Base-by-base conservation (phyloP, 2,329 filamentous ascomycete species). In the Alternaria atra region DNA sequence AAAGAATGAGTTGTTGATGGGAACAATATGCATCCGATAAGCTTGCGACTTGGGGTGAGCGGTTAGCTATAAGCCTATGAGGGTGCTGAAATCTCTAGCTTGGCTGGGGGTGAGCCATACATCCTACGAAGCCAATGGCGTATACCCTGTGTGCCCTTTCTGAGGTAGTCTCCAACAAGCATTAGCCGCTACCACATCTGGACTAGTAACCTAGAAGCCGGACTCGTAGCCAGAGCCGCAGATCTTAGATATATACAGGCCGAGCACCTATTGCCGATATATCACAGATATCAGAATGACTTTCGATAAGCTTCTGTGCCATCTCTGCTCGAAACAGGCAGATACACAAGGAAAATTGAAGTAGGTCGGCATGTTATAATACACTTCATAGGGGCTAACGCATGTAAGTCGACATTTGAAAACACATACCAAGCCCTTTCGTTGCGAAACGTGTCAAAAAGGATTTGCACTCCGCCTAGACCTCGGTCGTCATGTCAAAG, bases 401-500 rank as follows among this genome's bases (percentile, higher is more conserved):
- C 6, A 27, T 0, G 1, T 8, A 2, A 68, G 66, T 37, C 57
- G 59, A 39, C 66, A 68, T 10, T 7, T 15, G 5, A 66, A 59
- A 4, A 66, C 61, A 2, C 61, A 68, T n/a, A 47, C 53, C 0
- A 63, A 59, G 12, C 64, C 61, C 1, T 44, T 25, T 6, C 12
- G 1, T 4, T 66, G 66, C 10, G 8, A 58, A 1, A 10, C 10
- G 0, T 65, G 66, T 10, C 2, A 8, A 4, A 37, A n/a, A n/a
- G 17, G 61, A 4, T 68, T 68, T 13, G 59, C 54, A 1, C 29
- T 52, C 7, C 57, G 46, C 3, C 3, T 29, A 4, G 64, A 68
- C 8, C 55, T 68, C 2, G 15, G 6, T 6, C 60, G 57, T 2
- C 66, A 68, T 9, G 17, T 37, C 1, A 40, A n/a, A 13, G n/a